A percentile compares a stretch with the other conserved stretches of the same genome.
Evolutionary conservation across 768 basidiomycete species (phyloP).

Genomic region (Pisolithus tinctorius): DNA sequence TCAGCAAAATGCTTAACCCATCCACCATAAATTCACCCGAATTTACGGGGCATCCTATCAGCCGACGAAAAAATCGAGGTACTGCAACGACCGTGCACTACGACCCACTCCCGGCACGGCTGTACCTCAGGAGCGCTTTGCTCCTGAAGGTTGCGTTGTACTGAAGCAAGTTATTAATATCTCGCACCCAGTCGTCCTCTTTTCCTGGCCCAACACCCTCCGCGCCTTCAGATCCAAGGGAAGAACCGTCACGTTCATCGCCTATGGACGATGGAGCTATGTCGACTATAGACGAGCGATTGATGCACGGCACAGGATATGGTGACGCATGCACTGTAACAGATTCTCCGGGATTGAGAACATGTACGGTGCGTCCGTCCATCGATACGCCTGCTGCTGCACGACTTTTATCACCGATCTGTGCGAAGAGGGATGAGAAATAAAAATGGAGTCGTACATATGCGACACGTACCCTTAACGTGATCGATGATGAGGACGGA

Average conservation of each 20-base stretch:
- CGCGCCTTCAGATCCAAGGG: conserved; percentile 21
- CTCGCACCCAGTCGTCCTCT: conserved; percentile 94
- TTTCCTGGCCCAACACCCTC: conserved; percentile 74
- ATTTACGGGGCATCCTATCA: background rate
- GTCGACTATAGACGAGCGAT: conserved; percentile 70
- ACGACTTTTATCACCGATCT: conserved; percentile 84
- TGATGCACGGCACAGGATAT: conserved; percentile 91
- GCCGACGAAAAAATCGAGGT: conserved; percentile 1
- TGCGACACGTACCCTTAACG: conserved; percentile 51
- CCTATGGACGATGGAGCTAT: background rate
- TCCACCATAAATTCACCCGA: background rate
- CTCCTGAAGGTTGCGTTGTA: conserved; percentile 93
- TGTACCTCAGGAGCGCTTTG: conserved; percentile 75
- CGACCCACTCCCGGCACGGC: conserved; percentile 33
- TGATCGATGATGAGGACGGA: conserved; percentile 72
- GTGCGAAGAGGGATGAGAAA: conserved; percentile 2
- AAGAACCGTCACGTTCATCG: background rate
- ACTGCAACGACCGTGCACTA: conserved; percentile 3
- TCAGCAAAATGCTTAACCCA: too few species aligned
- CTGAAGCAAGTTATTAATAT: conserved; percentile 90
- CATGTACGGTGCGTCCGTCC: conserved; percentile 84
- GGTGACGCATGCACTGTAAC: conserved; percentile 81
- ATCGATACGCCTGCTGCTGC: conserved; percentile 87
- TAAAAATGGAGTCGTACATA: background rate
- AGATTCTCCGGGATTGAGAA: conserved; percentile 78